Conservation (phyloP, 805 yeast species). For the Starmera amethionina region DNA sequence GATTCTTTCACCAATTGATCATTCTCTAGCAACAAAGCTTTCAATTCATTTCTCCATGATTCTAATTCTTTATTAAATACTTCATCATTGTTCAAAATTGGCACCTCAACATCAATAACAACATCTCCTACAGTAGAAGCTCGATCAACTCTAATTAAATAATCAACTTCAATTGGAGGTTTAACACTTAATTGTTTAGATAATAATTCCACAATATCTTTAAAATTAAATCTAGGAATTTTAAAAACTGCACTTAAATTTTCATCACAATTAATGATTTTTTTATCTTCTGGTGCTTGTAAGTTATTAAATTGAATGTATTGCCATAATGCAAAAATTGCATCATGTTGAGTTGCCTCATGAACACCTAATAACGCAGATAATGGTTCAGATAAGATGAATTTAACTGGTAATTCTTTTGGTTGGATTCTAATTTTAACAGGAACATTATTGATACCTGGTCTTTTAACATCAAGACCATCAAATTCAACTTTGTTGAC, state of each 20-base stretch:
- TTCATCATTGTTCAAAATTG: conserved; percentile 22
- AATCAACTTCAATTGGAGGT: conserved; percentile 70
- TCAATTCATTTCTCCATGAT: conserved; percentile 21
- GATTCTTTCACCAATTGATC: conserved; percentile 25
- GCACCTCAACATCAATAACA: conserved; percentile 66
- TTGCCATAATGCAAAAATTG: conserved; percentile 72
- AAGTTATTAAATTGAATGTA: conserved; percentile 62
- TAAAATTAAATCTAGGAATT: conserved; percentile 48
- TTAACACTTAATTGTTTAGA: conserved; percentile 64
- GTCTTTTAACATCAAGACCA: conserved; percentile 79
- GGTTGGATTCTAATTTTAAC: conserved; percentile 74
- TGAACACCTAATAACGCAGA: conserved; percentile 62
- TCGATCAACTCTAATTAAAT: conserved; percentile 65
- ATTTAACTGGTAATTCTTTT: conserved; percentile 61
- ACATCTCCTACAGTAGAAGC: conserved; percentile 75
- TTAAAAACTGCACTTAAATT: conserved; percentile 33
- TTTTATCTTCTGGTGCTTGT: conserved; percentile 45
- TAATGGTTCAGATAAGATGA: conserved; percentile 55
- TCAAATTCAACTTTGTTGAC: conserved; percentile 54
- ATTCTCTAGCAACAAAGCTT: conserved; percentile 16
- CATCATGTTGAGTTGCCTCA: conserved; percentile 81
- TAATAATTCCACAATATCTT: conserved; percentile 61
- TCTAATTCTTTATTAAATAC: conserved; percentile 10
- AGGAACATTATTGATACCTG: conserved; percentile 56
- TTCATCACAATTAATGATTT: conserved; percentile 41